Evolutionary conservation across 768 basidiomycete species (phyloP), one percentile per base, ranked within the genome.

Genomic region (Cyclocybe cylindracea): DNA sequence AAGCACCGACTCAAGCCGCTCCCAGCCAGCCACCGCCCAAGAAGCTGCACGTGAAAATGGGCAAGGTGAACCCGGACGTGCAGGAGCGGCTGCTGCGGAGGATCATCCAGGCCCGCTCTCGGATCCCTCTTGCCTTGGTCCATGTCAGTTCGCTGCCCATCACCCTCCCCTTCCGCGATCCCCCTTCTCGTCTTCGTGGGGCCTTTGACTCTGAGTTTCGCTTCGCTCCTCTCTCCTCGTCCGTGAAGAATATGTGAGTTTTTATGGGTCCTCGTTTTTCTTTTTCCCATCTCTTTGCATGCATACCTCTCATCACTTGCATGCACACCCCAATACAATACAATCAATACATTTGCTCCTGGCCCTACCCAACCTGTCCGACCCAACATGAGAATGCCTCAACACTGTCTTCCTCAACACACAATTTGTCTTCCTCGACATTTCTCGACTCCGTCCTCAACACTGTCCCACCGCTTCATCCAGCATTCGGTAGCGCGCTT

Each of bases 71-170:
- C 52, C 57, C 44, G 5, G 59, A 60, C 32, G 29, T 60, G 18
- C 57, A 66, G 47, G 67, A 66, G 43, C 59, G 63, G 31, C 54
- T 61, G 31, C 51, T 67, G 58, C 54, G 58, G 41, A 49, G 61
- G 44, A 51, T 63, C 11, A 61, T 67, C 29, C 57, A 58, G 39
- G 66, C 16, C 16, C 16, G 16, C 16, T 16, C 16, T 16, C 16
- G 16, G 16, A 16, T 16, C 24, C 44, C 4, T 31, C 19, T 37
- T 48, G 24, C 10, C 35, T 33, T 38, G 16, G 46, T 39, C 38
- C 33, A n/a, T 7, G 29, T 42, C 40, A 13, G 48, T 42, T 29
- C 48, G 24, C 48, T 54, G 58, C 44, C 48, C 44, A 53, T 54
- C 16, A 16, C 16, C 46, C 48, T 40, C 47, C 33, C 36, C 44